Evolutionary conservation across 2,329 filamentous ascomycete genomes (phyloP), one percentile per base, ranked within the genome.

Genomic region (Phyllosticta paracitricarpa): DNA sequence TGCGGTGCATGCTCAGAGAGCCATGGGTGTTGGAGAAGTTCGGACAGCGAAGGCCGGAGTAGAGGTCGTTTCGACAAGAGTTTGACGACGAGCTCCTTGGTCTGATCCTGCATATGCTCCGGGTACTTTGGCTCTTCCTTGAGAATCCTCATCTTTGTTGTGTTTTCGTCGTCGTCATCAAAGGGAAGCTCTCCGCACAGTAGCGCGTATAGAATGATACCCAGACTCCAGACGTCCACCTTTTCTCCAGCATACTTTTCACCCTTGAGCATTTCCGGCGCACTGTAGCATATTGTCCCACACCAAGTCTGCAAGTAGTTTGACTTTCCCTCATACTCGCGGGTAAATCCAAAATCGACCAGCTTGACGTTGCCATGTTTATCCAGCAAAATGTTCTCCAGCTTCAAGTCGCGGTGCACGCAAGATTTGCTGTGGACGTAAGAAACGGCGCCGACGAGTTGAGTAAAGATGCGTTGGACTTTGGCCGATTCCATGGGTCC

Each of bases 211-310:
- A 94, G 79, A 63, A 95, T 94, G 61, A 95, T 87, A 12, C 90
- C 89, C 66, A 95, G 72, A 69, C 90, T 94, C 90, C 90, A 99
- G 4, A 99, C 91, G 70, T 99, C 94, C 56, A 99, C 93, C 77
- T 97, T 97, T 77, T 97, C 91, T 26, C 91, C 93, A 0, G 92
- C 94, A 72, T 99, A 99, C 74, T 96, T 97, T 74, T 99, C 94
- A 51, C 92, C 94, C 73, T 94, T 96, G 51, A 99, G 81, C 94
- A 99, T 99, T 75, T 99, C 94, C 2, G 94, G 94, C 2, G 94
- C 94, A 60, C 91, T 96, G 75, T 99, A 99, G 77, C 93, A 97
- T 64, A 99, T 88, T 0, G 94, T 99, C 4, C 94, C 94, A 73
- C 94, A 99, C 75, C 96, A 99, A 1, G 94, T 99, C 75, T 97